Percentiles rank a stretch among this genome's conserved stretches.
Conservation (phyloP, 768 basidiomycete genomes). For the Rhodotorula paludigena region DNA sequence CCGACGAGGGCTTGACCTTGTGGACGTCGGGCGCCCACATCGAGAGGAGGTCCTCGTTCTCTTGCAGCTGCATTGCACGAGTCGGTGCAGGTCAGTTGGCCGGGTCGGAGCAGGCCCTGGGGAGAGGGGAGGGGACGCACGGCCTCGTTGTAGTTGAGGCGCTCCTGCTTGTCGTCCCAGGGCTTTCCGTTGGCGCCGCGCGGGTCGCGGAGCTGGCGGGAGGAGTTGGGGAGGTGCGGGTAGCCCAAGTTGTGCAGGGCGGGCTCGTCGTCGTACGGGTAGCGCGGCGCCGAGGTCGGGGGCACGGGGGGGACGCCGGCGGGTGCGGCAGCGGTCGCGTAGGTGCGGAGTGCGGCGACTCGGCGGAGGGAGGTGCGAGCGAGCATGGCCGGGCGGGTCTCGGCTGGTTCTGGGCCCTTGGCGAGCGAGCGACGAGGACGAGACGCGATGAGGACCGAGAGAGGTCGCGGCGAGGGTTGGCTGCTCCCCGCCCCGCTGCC, state of each 20-base stretch:
- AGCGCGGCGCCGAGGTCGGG: neutral
- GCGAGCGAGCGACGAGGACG: neutral
- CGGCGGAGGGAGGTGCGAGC: neutral
- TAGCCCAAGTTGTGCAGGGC: slow-evolving; percentile 44
- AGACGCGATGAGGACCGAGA: neutral
- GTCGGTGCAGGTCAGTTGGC: neutral
- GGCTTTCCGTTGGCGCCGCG: no score
- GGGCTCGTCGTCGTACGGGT: slow-evolving; percentile 37
- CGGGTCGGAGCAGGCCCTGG: neutral
- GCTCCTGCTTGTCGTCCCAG: slow-evolving; percentile 51
- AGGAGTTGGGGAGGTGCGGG: slow-evolving; percentile 47
- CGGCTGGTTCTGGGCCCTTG: neutral
- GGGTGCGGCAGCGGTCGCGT: slow-evolving; percentile 13
- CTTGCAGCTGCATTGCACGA: slow-evolving; percentile 47
- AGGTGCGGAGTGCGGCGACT: neutral
- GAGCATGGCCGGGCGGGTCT: slow-evolving; percentile 1
- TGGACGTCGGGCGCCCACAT: slow-evolving; percentile 51
- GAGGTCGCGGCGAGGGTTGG: no score
- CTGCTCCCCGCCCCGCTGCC: no score
- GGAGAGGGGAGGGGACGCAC: slow-evolving; percentile 38
- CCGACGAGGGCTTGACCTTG: slow-evolving; percentile 45
- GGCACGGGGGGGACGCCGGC: slow-evolving; percentile 9
- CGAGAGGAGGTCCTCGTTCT: slow-evolving; percentile 49
- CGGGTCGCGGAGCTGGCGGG: slow-evolving; percentile 46
- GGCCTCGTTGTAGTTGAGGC: slow-evolving; percentile 49